Percentiles rank a stretch among this genome's conserved stretches.
Evolutionary conservation across 805 yeast genomes (phyloP).

Genomic region (Saccharomycopsis selenospora): DNA sequence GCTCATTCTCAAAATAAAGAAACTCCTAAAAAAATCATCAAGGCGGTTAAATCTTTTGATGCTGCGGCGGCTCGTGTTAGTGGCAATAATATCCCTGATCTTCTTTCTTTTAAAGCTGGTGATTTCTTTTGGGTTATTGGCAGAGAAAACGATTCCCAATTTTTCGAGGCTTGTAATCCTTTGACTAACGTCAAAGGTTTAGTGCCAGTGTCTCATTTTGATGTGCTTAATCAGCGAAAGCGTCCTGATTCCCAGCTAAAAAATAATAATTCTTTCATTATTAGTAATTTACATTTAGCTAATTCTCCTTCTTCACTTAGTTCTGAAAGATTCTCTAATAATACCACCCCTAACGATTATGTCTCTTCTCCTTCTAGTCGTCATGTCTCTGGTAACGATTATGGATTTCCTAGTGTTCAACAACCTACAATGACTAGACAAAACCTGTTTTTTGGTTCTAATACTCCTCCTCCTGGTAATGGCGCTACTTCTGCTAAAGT

Average conservation of each 20-base stretch:
- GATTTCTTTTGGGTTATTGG: conserved; percentile 82
- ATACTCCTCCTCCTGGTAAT: not conserved
- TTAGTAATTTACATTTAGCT: conserved; percentile 23
- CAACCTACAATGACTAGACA: conserved; percentile 25
- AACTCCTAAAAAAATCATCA: conserved; percentile 77
- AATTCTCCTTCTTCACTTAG: conserved; percentile 19
- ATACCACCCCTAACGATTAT: not conserved
- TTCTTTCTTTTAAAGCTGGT: conserved; percentile 69
- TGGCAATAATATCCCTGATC: conserved; percentile 45
- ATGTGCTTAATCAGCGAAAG: conserved; percentile 42
- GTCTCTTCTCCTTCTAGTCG: not conserved
- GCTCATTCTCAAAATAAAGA: conserved; percentile 24
- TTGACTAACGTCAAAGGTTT: conserved; percentile 67
- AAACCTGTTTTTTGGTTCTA: conserved; percentile 16
- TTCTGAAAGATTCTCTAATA: conserved; percentile 15
- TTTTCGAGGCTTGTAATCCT: conserved; percentile 90
- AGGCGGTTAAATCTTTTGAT: conserved; percentile 68
- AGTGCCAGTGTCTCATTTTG: conserved; percentile 83
- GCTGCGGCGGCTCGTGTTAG: conserved; percentile 2
- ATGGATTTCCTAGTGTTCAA: conserved; percentile 1
- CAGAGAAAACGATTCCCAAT: conserved; percentile 49
- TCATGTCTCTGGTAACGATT: not conserved
- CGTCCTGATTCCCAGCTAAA: conserved; percentile 24
- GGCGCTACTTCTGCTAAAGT: conserved; percentile 31
- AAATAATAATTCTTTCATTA: conserved; percentile 23